These are phyloP conservation scores for Acrocalymma vagum DNA, from an alignment of 2,329 filamentous ascomycete genomes.

Conservation along the genomic window DNA sequence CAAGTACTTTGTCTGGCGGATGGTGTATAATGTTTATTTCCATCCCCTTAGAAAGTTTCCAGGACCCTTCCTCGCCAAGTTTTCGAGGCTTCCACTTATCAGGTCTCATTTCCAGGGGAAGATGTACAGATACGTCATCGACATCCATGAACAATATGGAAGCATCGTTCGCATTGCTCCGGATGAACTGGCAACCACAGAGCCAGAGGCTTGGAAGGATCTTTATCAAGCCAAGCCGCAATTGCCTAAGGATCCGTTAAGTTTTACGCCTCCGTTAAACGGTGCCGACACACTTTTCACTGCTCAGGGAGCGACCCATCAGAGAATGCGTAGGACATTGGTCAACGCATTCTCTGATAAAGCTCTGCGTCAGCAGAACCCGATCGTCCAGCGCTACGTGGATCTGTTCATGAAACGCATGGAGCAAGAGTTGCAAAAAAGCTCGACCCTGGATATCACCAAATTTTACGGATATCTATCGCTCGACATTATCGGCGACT, in stretches of 20 bases:
- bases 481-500: constrained; percentile 49
- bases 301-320: constrained; percentile 22
- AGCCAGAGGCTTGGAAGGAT: constrained; percentile 45
- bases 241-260: too few species aligned
- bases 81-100: constrained; percentile 32
- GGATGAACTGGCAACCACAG: constrained; percentile 49
- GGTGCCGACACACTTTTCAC: constrained; percentile 2
- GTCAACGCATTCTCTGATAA: constrained; percentile 43
- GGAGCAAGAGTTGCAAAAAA: constrained; percentile 27
- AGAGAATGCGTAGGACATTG: constrained; percentile 38
- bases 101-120: constrained; percentile 16
- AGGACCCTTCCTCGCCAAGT: constrained; percentile 43
- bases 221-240: constrained; percentile 41
- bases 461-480: constrained; percentile 26
- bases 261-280: constrained; percentile 1
- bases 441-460: constrained; percentile 22
- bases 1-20: too few species aligned
- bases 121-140: constrained; percentile 16
- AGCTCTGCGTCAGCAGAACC: constrained; percentile 41
- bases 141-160: constrained; percentile 48
- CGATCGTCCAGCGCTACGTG: constrained; percentile 44
- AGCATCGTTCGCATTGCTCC: constrained; percentile 49
- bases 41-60: constrained; percentile 50
- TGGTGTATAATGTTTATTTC: constrained; percentile 47
- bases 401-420: constrained; percentile 46